Conservation (phyloP, 2,329 filamentous ascomycete genomes). For the Pseudogymnoascus sp. region DNA sequence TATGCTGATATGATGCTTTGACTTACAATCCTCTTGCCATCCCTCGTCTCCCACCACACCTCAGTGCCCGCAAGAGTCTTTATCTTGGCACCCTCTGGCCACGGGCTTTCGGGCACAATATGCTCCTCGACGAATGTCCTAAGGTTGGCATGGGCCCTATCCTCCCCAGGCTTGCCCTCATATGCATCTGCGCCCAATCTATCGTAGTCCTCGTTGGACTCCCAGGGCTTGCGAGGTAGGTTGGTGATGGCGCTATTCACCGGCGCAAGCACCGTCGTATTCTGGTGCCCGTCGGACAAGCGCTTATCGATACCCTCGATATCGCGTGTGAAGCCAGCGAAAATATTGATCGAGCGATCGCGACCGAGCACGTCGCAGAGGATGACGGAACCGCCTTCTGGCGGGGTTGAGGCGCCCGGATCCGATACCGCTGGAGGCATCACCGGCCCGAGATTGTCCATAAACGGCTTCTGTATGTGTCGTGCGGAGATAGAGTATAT, state of each 20-base stretch:
- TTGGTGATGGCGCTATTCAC: conserved; percentile 71
- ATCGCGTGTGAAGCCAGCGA: conserved; percentile 72
- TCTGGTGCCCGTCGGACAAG: conserved; percentile 56
- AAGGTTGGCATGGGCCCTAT: conserved; percentile 69
- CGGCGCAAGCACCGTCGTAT: conserved; percentile 82
- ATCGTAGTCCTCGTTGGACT: conserved; percentile 64
- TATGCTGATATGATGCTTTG: background rate
- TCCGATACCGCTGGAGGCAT: conserved; percentile 17
- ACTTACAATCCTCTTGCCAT: conserved; percentile 59
- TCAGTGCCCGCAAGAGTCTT: conserved; percentile 59
- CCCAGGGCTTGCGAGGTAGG: conserved; percentile 82
- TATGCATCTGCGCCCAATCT: conserved; percentile 63
- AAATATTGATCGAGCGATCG: conserved; percentile 72
- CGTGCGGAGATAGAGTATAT: background rate
- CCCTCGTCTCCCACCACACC: conserved; percentile 73
- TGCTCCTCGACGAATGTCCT: conserved; percentile 79
- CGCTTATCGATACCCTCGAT: conserved; percentile 60
- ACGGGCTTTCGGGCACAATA: conserved; percentile 66
- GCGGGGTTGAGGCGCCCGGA: conserved; percentile 20
- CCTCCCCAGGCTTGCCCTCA: conserved; percentile 63
- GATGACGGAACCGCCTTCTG: conserved; percentile 44
- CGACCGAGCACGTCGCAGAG: conserved; percentile 79
- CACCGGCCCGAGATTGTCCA: conserved; percentile 19
- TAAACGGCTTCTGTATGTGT: conserved; percentile 11
- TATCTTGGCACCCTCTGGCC: conserved; percentile 58